Percentiles rank a stretch among this genome's conserved stretches.
Evolutionary conservation across 192 early-diverging fungal species (phyloP).

Genomic region (Coemansia sp.): DNA sequence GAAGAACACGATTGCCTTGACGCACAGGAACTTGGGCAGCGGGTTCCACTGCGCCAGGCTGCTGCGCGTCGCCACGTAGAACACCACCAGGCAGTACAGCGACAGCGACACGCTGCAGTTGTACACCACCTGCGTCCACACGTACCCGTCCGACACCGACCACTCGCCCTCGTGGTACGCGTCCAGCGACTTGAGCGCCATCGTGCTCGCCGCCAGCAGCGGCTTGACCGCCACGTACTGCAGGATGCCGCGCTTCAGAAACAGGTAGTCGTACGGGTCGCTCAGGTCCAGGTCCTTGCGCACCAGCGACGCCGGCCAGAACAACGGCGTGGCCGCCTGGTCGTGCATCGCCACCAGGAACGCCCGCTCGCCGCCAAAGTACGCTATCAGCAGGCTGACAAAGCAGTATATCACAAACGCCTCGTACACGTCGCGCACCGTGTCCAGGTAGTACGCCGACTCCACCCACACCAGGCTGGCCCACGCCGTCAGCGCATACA

Average conservation of each 20-base stretch:
- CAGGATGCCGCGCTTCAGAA: conserved; percentile 87
- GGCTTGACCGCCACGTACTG: conserved; percentile 94
- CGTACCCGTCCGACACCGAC: conserved; percentile 63
- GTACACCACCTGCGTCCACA: conserved; percentile 81
- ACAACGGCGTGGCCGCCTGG: conserved; percentile 71
- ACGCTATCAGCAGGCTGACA: conserved; percentile 82
- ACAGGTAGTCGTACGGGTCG: conserved; percentile 83
- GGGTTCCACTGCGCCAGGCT: conserved; percentile 77
- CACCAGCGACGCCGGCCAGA: conserved; percentile 77
- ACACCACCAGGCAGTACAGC: conserved; percentile 85
- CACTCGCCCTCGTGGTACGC: conserved; percentile 83
- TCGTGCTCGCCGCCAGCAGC: conserved; percentile 68
- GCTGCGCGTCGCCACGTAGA: conserved; percentile 77
- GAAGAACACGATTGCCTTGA: conserved; percentile 93
- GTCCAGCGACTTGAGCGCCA: conserved; percentile 71
- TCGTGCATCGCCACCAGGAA: conserved; percentile 76
- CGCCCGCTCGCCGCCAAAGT: conserved; percentile 85
- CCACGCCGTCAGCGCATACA: conserved; percentile 84
- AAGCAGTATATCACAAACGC: conserved; percentile 96
- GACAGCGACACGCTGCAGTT: conserved; percentile 84
- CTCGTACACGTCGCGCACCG: conserved; percentile 90
- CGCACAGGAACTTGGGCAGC: conserved; percentile 89
- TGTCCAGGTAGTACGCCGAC: conserved; percentile 82
- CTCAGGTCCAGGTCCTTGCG: conserved; percentile 75
- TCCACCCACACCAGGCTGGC: conserved; percentile 68